Base-by-base conservation (phyloP, 495 filamentous ascomycete genomes). In the Pseudevernia furfuracea region DNA sequence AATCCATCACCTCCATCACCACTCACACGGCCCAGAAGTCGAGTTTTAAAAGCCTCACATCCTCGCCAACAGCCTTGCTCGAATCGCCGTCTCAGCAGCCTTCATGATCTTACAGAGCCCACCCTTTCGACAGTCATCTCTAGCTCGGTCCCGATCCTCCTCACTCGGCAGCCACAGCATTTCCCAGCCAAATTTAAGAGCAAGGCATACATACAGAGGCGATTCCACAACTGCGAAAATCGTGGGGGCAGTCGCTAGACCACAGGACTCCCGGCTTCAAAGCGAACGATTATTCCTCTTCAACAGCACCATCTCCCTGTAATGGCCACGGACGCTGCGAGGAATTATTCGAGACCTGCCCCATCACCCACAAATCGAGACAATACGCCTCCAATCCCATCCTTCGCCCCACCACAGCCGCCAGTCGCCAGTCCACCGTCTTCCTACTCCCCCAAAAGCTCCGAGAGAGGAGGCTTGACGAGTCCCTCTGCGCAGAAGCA, bases 401-500 rank as follows among this genome's bases (percentile, higher is more conserved):
- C 49, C 49, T 53, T 53, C 30, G 39, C 32, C 15, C 15, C 32
- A 58, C 41, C 62, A 2, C 66, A 62, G 30, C 41, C 59, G 32
- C 62, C 66, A 25, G n/a, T 60, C 4, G 28, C 55, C 21, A 65
- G 48, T 30, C 52, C 38, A 19, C 62, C 48, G 4, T 63, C 63
- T 53, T 59, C 59, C 23, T 62, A 68, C 30, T 52, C 34, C 15
- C 58, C 49, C 7, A 36, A 36, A 44, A 9, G 21, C n/a, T 32
- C 28, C 15, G 28, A 41, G 7, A 65, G 21, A 59, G 58, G 25
- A 43, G 44, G 23, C 23, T 36, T 52, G 10, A 38, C 66, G 49
- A 39, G 12, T 37, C 63, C 59, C 39, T 43, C 66, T 44, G n/a
- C 36, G 36, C 58, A 65, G 19, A 66, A 46, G 41, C 58, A 59